Evolutionary conservation across 2,329 filamentous ascomycete species (phyloP), one percentile per base, ranked within the genome.

Genomic region (Rutstroemia sp.): DNA sequence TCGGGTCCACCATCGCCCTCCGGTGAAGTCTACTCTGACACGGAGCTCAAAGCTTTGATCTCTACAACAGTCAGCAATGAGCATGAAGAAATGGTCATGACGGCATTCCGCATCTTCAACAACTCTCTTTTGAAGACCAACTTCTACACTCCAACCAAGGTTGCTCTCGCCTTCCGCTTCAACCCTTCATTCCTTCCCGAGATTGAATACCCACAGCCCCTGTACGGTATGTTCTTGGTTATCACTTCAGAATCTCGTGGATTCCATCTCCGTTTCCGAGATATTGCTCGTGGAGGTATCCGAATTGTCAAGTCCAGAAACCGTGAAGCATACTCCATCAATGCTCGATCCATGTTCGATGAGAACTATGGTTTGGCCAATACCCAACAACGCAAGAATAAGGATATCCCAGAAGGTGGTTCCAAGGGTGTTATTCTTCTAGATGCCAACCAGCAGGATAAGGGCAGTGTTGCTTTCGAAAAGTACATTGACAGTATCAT

Each of bases 401-500:
- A 99, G 78, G 94, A 99, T 68, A 99, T 99, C 52, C 94, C 94
- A 2, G 94, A 99, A 76, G 94, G 94, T 62, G 94, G 94, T 55
- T 95, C 92, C 67, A 99, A 99, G 78, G 94, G 94, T 75, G 94
- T 99, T 57, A 92, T 99, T 59, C 81, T 99, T 48, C 83, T 99
- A 42, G 92, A 99, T 72, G 84, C 89, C 61, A 87, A 92, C 70
- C 91, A 96, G 73, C 94, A 99, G 73, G 90, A 96, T 73, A 95
- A 92, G 75, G 87, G 87, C 17, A 82, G 81, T 48, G 91, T 95
- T 60, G 92, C 94, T 2, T 99, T 99, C 66, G 92, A 99, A 77
- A 99, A 99, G 78, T 99, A 99, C 75, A 99, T 99, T 68, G 94
- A 99, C 76, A 95, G 90, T 71, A 96, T 99, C 67, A 80, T 99